phyloP scores from a whole-genome alignment of 768 basidiomycete species.

The Psilocybe cyanescens region DNA sequence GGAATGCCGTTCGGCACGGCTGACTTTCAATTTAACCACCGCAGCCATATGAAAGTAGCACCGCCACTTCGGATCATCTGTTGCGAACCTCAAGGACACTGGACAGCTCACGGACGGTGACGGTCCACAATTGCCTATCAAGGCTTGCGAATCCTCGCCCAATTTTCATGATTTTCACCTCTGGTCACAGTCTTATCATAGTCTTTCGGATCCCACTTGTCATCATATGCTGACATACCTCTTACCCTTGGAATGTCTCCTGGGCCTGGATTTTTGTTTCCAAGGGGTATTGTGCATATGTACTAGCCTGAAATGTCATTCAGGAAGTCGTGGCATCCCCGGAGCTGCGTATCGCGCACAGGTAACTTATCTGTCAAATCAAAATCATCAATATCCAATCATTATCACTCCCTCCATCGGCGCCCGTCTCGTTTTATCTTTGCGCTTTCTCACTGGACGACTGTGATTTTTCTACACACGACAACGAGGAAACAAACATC shows the following conservation, averaged over 20 bases:
- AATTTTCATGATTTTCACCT: background rate
- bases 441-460: background rate
- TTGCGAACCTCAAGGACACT: background rate
- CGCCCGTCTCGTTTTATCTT: background rate
- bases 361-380: background rate
- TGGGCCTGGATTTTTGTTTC: background rate
- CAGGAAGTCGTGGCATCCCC: background rate
- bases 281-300: background rate
- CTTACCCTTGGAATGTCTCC: background rate
- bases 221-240: background rate
- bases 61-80: background rate
- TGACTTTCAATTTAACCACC: background rate
- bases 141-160: background rate
- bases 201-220: background rate
- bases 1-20: background rate
- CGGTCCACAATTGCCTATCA: background rate
- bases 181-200: background rate
- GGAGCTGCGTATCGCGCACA: background rate
- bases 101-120: background rate
- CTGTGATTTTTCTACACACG: background rate
- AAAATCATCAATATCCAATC: background rate
- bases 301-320: background rate
- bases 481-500: background rate
- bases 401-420: background rate
- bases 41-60: background rate